Base-by-base conservation (phyloP, 352 stramenopile genomes). In the Thraustochytrium striatum region DNA sequence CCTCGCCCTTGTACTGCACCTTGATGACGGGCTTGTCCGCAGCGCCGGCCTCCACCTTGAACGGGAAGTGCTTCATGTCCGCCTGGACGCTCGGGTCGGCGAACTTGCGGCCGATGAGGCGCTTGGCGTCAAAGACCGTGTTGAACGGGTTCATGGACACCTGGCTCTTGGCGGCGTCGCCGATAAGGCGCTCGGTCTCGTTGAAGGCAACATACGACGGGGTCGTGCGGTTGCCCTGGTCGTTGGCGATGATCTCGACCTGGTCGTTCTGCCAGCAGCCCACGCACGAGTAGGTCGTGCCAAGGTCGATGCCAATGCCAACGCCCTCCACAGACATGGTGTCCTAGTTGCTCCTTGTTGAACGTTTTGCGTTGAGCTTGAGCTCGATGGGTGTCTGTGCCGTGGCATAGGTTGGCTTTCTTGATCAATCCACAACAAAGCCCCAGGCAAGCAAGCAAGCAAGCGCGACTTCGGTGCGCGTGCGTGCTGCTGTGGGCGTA, bases 271-370 rank as follows among this genome's bases (percentile, higher is more conserved):
- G 92, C 93, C 93, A 98, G 43, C 98, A 93, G 36, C 94, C 94
- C 57, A 98, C 92, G 78, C 94, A 98, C 73, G 91, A 97, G 87
- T 98, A 97, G 33, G 93, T 98, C 70, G 94, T 98, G n/a, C n/a
- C n/a, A n/a, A n/a, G n/a, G n/a, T n/a, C n/a, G n/a, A n/a, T n/a
- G n/a, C n/a, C n/a, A n/a, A n/a, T n/a, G 30, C 59, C 59, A 52
- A 70, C 53, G 16, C 59, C 59, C 9, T 70, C 59, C 21, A 70
- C 59, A 11, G 59, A 70, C 59, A 70, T 70, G 35, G 50, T 70
- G 59, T 38, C 53, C 3, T 59, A 33, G 52, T 1, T 59, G 9
- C 33, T 28, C 33, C 52, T 59, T 25, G 55, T 30, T 36, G 25
- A n/a, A n/a, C n/a, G n/a, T n/a, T n/a, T n/a, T n/a, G n/a, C n/a